Evolutionary conservation across 2,329 filamentous ascomycete genomes (phyloP), one percentile per base, ranked within the genome.

Genomic region (Ophioceras dolichostomum): DNA sequence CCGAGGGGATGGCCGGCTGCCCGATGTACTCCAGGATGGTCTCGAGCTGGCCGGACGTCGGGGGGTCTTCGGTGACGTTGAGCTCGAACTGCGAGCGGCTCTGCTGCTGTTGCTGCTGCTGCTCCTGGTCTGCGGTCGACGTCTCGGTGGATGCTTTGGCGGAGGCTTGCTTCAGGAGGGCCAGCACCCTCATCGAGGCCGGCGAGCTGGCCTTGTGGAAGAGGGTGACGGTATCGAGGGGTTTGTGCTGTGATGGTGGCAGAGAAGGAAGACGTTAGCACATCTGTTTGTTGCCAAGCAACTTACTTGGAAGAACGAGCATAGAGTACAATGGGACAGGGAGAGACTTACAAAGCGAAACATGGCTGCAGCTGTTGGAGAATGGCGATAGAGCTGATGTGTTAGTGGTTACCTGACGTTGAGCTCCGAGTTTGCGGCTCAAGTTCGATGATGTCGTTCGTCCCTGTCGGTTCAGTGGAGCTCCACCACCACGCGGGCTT

Each of bases 181-280:
- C 79, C 43, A 80, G 74, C 22, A 82, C 81, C 42, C 81, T 76
- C 36, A 75, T 67, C 4, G 88, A 95, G 45, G 80, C 70, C 17
- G 81, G 73, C 38, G 74, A 73, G 49, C 69, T 72, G 40, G 89
- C 75, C 60, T 84, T 83, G 73, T 95, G 88, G 70, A 96, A 98
- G 67, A 98, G 79, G 43, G 89, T 96, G 56, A 96, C 76, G 47
- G 94, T 84, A 67, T 96, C 88, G 59, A 84, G 73, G 47, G 81
- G 73, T 69, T 86, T 88, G 62, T 70, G 74, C 82, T 87, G 52
- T 20, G 26, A 21, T 16, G n/a, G 4, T 14, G 16, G 13, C 20
- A 30, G 20, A 4, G 16, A 27, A 18, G 26, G 22, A 18, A 28
- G n/a, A n/a, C n/a, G n/a, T n/a, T n/a, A n/a, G n/a, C n/a, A 13